A percentile compares a stretch with the other conserved stretches of the same genome.
phyloP scores from a whole-genome alignment of 2,329 filamentous ascomycete genomes.

The Cordyceps cateniannulata region DNA sequence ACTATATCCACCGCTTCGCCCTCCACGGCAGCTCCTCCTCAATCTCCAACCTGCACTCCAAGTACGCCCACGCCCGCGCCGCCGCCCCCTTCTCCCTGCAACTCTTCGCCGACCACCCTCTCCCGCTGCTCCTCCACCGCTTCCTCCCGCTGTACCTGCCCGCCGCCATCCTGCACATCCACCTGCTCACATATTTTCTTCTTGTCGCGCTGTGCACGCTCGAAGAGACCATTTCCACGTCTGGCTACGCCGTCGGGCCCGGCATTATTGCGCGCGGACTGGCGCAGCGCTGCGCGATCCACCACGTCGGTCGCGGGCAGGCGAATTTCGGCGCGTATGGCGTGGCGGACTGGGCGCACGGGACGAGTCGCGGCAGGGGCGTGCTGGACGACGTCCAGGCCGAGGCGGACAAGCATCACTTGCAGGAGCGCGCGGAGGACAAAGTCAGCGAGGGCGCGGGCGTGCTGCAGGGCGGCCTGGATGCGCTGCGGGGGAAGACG shows the following conservation, averaged over 20 bases:
- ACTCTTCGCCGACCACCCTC: slow-evolving; percentile 62
- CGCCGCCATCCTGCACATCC: slow-evolving; percentile 56
- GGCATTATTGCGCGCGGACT: slow-evolving; percentile 49
- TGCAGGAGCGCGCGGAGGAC: slow-evolving; percentile 35
- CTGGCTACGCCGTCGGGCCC: slow-evolving; percentile 57
- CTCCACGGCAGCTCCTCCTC: slow-evolving; percentile 48
- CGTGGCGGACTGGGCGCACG: slow-evolving; percentile 55
- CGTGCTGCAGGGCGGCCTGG: slow-evolving; percentile 27
- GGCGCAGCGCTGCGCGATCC: slow-evolving; percentile 37
- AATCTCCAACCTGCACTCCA: slow-evolving; percentile 35
- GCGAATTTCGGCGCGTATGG: slow-evolving; percentile 60
- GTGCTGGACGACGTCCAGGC: slow-evolving; percentile 48
- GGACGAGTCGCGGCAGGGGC: slow-evolving; percentile 45
- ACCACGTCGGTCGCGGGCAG: slow-evolving; percentile 48
- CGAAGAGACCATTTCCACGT: slow-evolving; percentile 61
- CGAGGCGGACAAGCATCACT: slow-evolving; percentile 50
- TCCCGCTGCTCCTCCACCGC: slow-evolving; percentile 55
- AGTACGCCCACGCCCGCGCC: slow-evolving; percentile 45
- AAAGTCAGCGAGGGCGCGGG: slow-evolving; percentile 28
- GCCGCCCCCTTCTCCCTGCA: slow-evolving; percentile 56
- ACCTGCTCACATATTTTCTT: slow-evolving; percentile 66
- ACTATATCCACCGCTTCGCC: slow-evolving; percentile 65
- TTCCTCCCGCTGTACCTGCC: slow-evolving; percentile 62
- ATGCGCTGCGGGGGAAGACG: slow-evolving; percentile 21
- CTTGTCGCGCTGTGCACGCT: slow-evolving; percentile 56